phyloP scores from a whole-genome alignment of 305 asterid species.

The Fraxinus latifolia region DNA sequence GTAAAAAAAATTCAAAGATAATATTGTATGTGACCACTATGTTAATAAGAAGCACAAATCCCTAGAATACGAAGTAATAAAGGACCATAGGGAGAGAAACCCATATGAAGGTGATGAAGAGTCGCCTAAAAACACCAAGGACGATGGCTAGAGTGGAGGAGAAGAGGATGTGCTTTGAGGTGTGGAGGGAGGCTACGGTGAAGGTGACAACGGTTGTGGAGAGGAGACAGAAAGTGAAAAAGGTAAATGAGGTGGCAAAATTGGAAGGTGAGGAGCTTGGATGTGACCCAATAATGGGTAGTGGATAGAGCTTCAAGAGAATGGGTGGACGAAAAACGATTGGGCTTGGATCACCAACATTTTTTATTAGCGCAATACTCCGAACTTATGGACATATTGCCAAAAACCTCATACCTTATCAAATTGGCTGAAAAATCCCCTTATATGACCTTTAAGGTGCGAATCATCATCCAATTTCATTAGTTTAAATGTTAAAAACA shows the following conservation, averaged over 20 bases:
- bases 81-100: conserved; percentile 60
- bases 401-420: too few species aligned
- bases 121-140: conserved; percentile 68
- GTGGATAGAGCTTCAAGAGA: too few species aligned
- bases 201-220: conserved; percentile 87
- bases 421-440: too few species aligned
- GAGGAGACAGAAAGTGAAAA: conserved; percentile 77
- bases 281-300: too few species aligned
- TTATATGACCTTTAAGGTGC: too few species aligned
- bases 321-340: too few species aligned
- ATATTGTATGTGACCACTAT: too few species aligned
- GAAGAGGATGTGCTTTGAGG: conserved; percentile 83
- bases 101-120: conserved; percentile 79
- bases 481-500: too few species aligned
- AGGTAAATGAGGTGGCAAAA: conserved; percentile 69
- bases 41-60: background rate
- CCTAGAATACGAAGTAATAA: conserved; percentile 55
- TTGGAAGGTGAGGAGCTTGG: conserved; percentile 62
- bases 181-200: conserved; percentile 67
- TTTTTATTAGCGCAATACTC: too few species aligned
- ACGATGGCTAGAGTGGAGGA: conserved; percentile 64
- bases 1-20: conserved; percentile 2
- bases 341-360: too few species aligned
- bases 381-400: too few species aligned
- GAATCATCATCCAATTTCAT: too few species aligned